Evolutionary conservation across 2,329 filamentous ascomycete genomes (phyloP).

Genomic region (Neofusicoccum kwambonambiense): DNA sequence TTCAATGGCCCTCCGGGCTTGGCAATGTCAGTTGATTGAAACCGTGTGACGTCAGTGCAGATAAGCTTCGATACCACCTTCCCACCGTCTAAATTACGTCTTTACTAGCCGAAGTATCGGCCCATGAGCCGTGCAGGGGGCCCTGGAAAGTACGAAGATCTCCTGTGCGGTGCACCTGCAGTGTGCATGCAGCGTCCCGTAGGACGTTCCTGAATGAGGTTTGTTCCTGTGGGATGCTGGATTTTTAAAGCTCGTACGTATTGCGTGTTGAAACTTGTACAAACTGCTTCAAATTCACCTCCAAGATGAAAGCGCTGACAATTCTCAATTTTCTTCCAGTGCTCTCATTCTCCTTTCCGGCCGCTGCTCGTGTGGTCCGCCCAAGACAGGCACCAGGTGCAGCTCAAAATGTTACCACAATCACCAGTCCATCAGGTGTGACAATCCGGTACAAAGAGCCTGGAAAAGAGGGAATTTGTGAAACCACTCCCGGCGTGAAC

Average conservation of each 20-base stretch:
- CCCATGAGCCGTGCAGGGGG: not conserved
- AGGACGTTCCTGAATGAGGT: not conserved
- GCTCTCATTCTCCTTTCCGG: not conserved
- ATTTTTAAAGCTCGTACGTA: not conserved
- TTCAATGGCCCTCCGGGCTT: not conserved
- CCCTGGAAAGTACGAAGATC: not conserved
- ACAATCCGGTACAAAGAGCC: constrained; percentile 48
- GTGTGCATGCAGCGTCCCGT: not conserved
- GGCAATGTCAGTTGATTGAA: not conserved
- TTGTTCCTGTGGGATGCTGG: not conserved
- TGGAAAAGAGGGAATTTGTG: constrained; percentile 46
- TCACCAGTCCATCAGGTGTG: constrained; percentile 40
- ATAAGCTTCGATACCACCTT: constrained; percentile 9
- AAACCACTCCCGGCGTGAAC: constrained; percentile 35
- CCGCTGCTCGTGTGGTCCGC: not conserved
- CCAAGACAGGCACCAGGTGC: constrained; percentile 26
- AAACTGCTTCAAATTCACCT: too few species aligned
- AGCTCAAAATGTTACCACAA: constrained; percentile 39
- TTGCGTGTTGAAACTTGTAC: not conserved
- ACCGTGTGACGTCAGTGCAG: not conserved
- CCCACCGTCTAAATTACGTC: not conserved
- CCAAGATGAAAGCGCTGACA: not conserved
- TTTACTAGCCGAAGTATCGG: not conserved
- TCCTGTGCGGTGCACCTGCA: not conserved
- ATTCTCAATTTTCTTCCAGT: not conserved